Base-by-base conservation (phyloP, 2,329 filamentous ascomycete species). In the Colletotrichum filicis region DNA sequence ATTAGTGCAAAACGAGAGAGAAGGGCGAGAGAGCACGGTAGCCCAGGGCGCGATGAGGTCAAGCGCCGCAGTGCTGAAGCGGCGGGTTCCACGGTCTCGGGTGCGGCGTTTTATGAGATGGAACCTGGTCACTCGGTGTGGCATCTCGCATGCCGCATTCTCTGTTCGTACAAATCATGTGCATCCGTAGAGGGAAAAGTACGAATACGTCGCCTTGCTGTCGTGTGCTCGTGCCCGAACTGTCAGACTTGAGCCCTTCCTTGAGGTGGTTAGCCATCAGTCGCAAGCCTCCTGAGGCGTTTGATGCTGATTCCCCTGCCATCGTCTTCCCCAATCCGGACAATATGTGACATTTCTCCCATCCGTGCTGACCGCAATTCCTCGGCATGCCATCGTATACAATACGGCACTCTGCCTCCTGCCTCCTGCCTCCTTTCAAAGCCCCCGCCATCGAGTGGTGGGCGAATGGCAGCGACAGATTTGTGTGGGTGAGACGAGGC, bases 41-140 rank as follows among this genome's bases (percentile, higher is more conserved):
- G 49, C 46, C 58, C 46, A 46, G 55, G 32, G 26, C 11, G 46
- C 22, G 55, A 65, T 56, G 60, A 73, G 70, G 60, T 70, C 70
- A 70, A 70, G 70, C 35, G 65, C 22, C 57, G n/a, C 49, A 62
- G 14, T 56, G 57, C 28, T 49, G 42, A 52, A 26, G 59, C 53
- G 30, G 42, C 37, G 46, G 49, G 63, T 67, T 61, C 63, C 55
- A 65, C 60, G n/a, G 58, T 64, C 66, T 69, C 60, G 60, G 66
- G 46, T 65, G 60, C 32, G 70, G 66, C 66, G 59, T 73, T 65
- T 64, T 63, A 57, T 68, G 68, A 71, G 68, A 57, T 58, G 49
- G 65, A 19, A 58, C 35, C 58, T 19, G 61, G 69, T 26, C 42
- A 42, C 57, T 12, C 58, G 58, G 37, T 59, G 60, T 60, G 59